phyloP scores from a whole-genome alignment of 768 basidiomycete species.

The Ephemerocybe angulata region DNA sequence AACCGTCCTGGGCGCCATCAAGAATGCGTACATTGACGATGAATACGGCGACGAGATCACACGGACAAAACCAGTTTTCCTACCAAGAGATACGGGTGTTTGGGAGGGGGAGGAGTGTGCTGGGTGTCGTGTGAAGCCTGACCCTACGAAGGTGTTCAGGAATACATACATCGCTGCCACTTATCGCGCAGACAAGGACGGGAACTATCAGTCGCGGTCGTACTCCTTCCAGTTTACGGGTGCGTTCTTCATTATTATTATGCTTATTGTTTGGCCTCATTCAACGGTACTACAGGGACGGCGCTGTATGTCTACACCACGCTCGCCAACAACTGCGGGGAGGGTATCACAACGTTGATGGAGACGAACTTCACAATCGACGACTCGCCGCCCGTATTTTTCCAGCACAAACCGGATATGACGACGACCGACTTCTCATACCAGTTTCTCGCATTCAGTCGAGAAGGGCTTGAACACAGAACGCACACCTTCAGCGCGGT shows the following conservation, averaged over 20 bases:
- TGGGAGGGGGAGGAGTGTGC: slow-evolving; percentile 24
- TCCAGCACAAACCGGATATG: slow-evolving; percentile 17
- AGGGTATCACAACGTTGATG: slow-evolving; percentile 16
- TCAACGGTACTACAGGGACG: too few species aligned
- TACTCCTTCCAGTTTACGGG: slow-evolving; percentile 17
- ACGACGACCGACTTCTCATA: slow-evolving; percentile 12
- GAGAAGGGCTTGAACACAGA: slow-evolving; percentile 7
- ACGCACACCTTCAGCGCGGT: slow-evolving; percentile 8
- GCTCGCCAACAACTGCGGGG: slow-evolving; percentile 29
- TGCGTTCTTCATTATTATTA: too few species aligned
- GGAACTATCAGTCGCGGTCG: slow-evolving; percentile 6
- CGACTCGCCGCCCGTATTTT: slow-evolving; percentile 9
- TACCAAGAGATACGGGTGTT: slow-evolving; percentile 15
- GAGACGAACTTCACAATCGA: slow-evolving; percentile 24
- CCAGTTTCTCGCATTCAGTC: slow-evolving; percentile 16
- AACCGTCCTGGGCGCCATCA: slow-evolving; percentile 12
- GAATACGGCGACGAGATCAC: slow-evolving; percentile 28
- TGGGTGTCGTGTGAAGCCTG: slow-evolving; percentile 23
- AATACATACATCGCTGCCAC: slow-evolving; percentile 32
- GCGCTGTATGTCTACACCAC: slow-evolving; percentile 38
- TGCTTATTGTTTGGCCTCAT: too few species aligned
- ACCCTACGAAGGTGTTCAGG: slow-evolving; percentile 16
- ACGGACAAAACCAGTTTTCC: slow-evolving; percentile 21
- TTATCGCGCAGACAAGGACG: slow-evolving; percentile 3
- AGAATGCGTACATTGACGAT: slow-evolving; percentile 34